phyloP scores from a whole-genome alignment of 2,329 filamentous ascomycete genomes.

The Colletotrichum incanum region DNA sequence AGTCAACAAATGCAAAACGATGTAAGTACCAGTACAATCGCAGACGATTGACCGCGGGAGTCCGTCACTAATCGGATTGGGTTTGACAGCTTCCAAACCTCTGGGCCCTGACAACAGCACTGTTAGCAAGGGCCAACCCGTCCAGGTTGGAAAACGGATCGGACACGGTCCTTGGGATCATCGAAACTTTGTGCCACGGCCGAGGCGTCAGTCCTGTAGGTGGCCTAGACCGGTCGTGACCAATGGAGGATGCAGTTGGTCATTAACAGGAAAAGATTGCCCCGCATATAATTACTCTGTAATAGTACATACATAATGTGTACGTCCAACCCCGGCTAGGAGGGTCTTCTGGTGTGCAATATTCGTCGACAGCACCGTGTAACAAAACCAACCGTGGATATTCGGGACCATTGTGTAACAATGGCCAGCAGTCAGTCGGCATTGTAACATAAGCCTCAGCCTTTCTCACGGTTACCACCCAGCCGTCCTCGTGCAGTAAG shows the following conservation, averaged over 20 bases:
- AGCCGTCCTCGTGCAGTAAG: not conserved
- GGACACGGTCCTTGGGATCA: not conserved
- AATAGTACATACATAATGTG: not conserved
- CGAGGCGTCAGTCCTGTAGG: not conserved
- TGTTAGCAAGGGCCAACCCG: not conserved
- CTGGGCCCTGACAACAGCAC: conserved; percentile 12
- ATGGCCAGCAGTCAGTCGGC: not conserved
- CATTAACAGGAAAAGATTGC: not conserved
- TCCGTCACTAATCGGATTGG: not conserved
- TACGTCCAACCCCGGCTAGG: not conserved
- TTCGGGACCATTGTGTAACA: not conserved
- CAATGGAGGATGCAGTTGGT: not conserved
- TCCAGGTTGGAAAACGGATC: not conserved
- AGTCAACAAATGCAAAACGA: not conserved
- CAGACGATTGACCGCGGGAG: not conserved
- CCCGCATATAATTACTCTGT: not conserved
- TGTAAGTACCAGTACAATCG: not conserved
- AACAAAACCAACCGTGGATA: not conserved
- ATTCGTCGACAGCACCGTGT: not conserved
- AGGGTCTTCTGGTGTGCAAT: not conserved
- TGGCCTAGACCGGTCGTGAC: not conserved
- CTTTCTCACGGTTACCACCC: not conserved
- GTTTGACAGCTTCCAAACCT: conserved; percentile 7
- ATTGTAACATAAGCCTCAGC: not conserved
- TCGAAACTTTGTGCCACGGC: conserved; percentile 13